Evolutionary conservation across 495 filamentous ascomycete species (phyloP), one percentile per base, ranked within the genome.

Genomic region (Lichenothelia convexa): DNA sequence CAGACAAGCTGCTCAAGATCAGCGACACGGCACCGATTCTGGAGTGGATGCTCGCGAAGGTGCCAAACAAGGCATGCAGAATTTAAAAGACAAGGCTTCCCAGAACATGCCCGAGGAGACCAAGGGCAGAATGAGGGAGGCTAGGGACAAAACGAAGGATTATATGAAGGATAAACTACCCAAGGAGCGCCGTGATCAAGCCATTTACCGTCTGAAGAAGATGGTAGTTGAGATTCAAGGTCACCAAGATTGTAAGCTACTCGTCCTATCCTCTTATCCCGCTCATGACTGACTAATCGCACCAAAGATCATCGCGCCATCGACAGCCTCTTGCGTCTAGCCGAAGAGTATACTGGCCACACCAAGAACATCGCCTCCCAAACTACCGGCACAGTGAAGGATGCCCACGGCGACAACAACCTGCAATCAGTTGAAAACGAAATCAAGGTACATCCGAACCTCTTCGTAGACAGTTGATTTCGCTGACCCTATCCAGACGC

Each of bases 171-270:
- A 72, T 35, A 95, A 94, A 64, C 64, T 97, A 54, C 87, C 89
- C 0, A 63, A 86, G 62, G 87, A 95, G 59, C 84, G 91, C 40
- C 84, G 87, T 20, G 85, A 95, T 2, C 87, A 93, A 63, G 74
- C 73, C 18, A 73, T 94, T 47, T 94, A 74, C 68, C 80, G 89
- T 32, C 55, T 97, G 39, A 95, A 94, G 73, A 95, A 94, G 70
- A 92, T 97, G 81, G 60, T 97, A 18, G 67, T 93, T 38, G 89
- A 97, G 63, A 78, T 92, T 38, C 89, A 97, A 54, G 75, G 83
- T 26, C 89, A 93, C 50, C 71, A 75, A 35, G 89, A 95, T 43
- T 97, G 73, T 77, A 54, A 54, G 72, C 55, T 19, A 4, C 9
- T n/a, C 22, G 1, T 30, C 18, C 8, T 16, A 24, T 15, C 4